phyloP scores from a whole-genome alignment of 106 monocot species.

The Iris macrosiphon region DNA sequence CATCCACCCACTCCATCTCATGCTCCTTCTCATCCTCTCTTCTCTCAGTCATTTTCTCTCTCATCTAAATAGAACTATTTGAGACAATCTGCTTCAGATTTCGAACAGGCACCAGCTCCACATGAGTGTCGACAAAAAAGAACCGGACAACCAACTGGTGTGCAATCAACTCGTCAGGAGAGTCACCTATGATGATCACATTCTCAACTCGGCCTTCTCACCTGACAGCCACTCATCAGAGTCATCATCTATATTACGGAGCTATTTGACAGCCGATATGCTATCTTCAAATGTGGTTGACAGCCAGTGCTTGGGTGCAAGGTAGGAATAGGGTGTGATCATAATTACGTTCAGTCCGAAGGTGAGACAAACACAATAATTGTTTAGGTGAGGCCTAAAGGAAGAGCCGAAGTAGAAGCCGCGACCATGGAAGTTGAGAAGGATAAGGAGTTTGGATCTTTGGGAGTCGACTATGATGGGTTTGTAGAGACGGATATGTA shows the following conservation, averaged over 20 bases:
- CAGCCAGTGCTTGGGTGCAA: conserved; percentile 66
- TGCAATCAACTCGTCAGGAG: conserved; percentile 73
- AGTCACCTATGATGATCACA: conserved; percentile 74
- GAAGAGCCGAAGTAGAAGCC: conserved; percentile 84
- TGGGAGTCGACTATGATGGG: conserved; percentile 15
- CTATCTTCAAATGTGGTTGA: conserved; percentile 62
- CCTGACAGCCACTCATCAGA: conserved; percentile 39
- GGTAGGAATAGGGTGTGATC: conserved; percentile 70
- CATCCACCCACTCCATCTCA: too few relatives aligned
- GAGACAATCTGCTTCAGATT: conserved; percentile 57
- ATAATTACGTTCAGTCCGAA: conserved; percentile 39
- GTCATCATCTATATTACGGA: conserved; percentile 33
- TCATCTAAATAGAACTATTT: too few relatives aligned
- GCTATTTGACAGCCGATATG: conserved; percentile 38
- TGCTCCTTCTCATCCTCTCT: too few relatives aligned
- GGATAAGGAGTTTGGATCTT: conserved; percentile 38
- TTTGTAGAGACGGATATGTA: conserved; percentile 60
- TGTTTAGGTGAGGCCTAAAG: conserved; percentile 70
- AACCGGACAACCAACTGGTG: conserved; percentile 66
- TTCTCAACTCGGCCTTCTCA: too few relatives aligned
- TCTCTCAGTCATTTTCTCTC: too few relatives aligned
- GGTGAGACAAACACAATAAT: conserved; percentile 66
- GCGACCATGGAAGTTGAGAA: conserved; percentile 91
- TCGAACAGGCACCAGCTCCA: conserved; percentile 30
- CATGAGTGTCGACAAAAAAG: conserved; percentile 8